Evolutionary conservation across 768 basidiomycete species (phyloP).

Genomic region (Amanita exitialis): DNA sequence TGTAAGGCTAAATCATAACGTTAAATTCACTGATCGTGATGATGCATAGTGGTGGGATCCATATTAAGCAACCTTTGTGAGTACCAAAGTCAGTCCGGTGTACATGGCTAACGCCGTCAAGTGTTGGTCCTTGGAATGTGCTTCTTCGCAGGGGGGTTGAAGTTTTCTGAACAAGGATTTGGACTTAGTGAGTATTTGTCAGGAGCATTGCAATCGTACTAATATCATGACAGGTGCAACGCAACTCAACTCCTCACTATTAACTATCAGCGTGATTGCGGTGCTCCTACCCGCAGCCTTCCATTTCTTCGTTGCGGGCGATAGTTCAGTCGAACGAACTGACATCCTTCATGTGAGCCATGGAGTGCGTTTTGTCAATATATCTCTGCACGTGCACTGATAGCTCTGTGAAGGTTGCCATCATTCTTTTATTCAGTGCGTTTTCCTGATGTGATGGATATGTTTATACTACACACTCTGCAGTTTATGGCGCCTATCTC

Average conservation of each 20-base stretch:
- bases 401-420: slow-evolving; percentile 39
- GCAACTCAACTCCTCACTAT: slow-evolving; percentile 65
- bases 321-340: slow-evolving; percentile 18
- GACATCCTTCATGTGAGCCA: slow-evolving; percentile 63
- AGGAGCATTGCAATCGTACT: neutral
- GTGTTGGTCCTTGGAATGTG: slow-evolving; percentile 86
- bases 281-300: slow-evolving; percentile 75
- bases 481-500: slow-evolving; percentile 71
- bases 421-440: slow-evolving; percentile 72
- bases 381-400: neutral
- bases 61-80: slow-evolving; percentile 77
- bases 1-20: slow-evolving; percentile 33
- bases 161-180: slow-evolving; percentile 75
- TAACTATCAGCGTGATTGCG: slow-evolving; percentile 74
- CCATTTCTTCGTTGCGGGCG: slow-evolving; percentile 38
- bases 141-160: slow-evolving; percentile 76
- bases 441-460: neutral
- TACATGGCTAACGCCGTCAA: slow-evolving; percentile 15
- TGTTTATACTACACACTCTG: slow-evolving; percentile 16
- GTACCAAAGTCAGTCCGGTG: slow-evolving; percentile 16
- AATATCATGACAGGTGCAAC: slow-evolving; percentile 32
- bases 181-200: slow-evolving; percentile 45
- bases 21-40: slow-evolving; percentile 8
- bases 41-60: slow-evolving; percentile 63
- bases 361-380: slow-evolving; percentile 38